These are phyloP conservation scores for Phytopythium mirpurense DNA, from an alignment of 352 stramenopile genomes.

Conservation along the genomic window DNA sequence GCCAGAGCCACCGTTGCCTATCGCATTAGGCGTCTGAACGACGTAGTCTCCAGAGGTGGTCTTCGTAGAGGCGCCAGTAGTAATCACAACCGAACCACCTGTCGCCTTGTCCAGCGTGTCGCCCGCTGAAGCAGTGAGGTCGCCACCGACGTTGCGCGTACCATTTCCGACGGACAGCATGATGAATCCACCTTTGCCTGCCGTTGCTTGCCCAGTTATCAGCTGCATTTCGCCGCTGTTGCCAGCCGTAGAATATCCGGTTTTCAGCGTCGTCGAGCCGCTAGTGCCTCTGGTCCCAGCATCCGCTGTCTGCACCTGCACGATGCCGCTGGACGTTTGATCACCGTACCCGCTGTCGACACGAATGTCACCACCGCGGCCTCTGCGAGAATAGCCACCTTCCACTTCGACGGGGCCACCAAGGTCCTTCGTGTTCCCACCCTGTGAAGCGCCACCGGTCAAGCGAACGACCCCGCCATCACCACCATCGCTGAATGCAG, in stretches of 20 bases:
- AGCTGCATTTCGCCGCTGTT: constrained; percentile 62
- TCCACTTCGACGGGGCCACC: constrained; percentile 74
- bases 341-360: constrained; percentile 48
- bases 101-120: constrained; percentile 50
- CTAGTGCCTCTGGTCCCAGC: constrained; percentile 53
- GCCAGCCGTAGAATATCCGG: constrained; percentile 52
- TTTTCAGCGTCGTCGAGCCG: constrained; percentile 38
- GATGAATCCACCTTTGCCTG: constrained; percentile 58
- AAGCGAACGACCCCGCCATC: constrained; percentile 85
- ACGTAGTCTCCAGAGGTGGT: constrained; percentile 55
- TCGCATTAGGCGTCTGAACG: constrained; percentile 53
- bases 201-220: constrained; percentile 42
- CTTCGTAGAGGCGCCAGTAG: constrained; percentile 46
- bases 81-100: constrained; percentile 45
- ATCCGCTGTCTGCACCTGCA: constrained; percentile 47
- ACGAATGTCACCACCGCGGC: constrained; percentile 48
- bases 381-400: constrained; percentile 57
- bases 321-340: constrained; percentile 40
- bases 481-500: constrained; percentile 70
- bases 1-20: constrained; percentile 43
- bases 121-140: constrained; percentile 61
- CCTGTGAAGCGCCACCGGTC: constrained; percentile 76
- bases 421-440: constrained; percentile 44
- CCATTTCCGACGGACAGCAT: constrained; percentile 48
- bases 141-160: constrained; percentile 43